Evolutionary conservation across 331 rosid species (phyloP).

Genomic region (Malus hybrid): DNA sequence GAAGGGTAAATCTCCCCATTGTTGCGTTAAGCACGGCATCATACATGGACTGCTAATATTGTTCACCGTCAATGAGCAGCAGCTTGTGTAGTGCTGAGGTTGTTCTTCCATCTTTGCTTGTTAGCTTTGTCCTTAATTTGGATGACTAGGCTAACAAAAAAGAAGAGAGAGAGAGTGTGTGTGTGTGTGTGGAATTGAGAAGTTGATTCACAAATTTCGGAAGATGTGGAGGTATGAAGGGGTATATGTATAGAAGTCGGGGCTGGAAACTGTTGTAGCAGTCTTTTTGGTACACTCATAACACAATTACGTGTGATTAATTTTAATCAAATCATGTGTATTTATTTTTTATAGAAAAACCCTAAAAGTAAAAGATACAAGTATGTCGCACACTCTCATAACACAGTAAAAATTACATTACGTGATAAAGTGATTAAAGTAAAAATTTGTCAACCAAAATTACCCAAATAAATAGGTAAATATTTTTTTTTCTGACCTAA

Average conservation of each 20-base stretch:
- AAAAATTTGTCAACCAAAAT: too few relatives aligned
- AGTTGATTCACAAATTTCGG: neutral
- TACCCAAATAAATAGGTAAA: too few relatives aligned
- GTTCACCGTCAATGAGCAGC: neutral
- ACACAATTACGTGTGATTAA: neutral
- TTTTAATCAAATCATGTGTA: neutral
- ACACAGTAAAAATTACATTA: too few relatives aligned
- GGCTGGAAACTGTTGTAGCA: neutral
- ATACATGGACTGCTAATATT: neutral
- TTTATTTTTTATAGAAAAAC: too few relatives aligned
- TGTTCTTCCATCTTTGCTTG: neutral
- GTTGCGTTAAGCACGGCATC: conserved; percentile 17
- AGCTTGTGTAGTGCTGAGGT: neutral
- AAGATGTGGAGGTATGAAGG: neutral
- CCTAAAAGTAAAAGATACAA: too few relatives aligned
- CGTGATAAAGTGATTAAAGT: too few relatives aligned
- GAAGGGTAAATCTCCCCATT: conserved; percentile 35
- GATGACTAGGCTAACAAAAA: neutral
- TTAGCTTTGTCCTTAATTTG: neutral
- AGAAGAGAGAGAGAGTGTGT: too few relatives aligned
- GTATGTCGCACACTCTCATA: neutral
- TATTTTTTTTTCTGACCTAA: too few relatives aligned
- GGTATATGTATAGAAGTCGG: neutral
- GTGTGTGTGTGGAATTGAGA: neutral
- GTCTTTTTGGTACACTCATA: too few relatives aligned